Conservation (phyloP, 305 asterid genomes). For the Fraxinus velutina region DNA sequence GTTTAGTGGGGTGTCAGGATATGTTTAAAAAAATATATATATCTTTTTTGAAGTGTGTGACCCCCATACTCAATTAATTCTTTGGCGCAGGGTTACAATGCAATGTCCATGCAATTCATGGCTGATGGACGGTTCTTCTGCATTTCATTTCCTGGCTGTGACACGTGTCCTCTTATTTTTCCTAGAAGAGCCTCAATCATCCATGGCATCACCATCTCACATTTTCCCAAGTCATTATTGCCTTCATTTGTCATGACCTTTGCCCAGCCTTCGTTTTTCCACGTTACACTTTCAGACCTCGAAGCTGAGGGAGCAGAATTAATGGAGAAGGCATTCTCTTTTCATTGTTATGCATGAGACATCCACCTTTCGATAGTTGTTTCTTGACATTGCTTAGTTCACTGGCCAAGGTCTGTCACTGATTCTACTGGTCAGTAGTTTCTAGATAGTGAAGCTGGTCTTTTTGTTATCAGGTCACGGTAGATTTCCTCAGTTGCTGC, state of each 20-base stretch:
- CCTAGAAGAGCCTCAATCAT: slow-evolving; percentile 56
- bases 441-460: slow-evolving; percentile 40
- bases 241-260: slow-evolving; percentile 51
- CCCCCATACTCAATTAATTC: slow-evolving; percentile 65
- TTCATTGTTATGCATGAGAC: slow-evolving; percentile 47
- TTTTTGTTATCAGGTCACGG: slow-evolving; percentile 34
- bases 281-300: slow-evolving; percentile 48
- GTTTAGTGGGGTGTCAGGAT: slow-evolving; percentile 44
- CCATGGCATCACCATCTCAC: slow-evolving; percentile 60
- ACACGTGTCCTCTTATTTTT: slow-evolving; percentile 46
- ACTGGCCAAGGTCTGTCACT: slow-evolving; percentile 61
- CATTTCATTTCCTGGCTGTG: slow-evolving; percentile 59
- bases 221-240: slow-evolving; percentile 51
- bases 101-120: slow-evolving; percentile 45
- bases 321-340: slow-evolving; percentile 53
- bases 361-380: slow-evolving; percentile 53
- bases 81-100: slow-evolving; percentile 73
- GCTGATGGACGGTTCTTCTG: slow-evolving; percentile 55
- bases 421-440: slow-evolving; percentile 46
- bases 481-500: slow-evolving; percentile 28
- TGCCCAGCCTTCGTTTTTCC: slow-evolving; percentile 57
- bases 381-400: slow-evolving; percentile 57
- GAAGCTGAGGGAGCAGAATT: slow-evolving; percentile 59
- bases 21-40: slow-evolving; percentile 34
- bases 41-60: slow-evolving; percentile 40